These are phyloP conservation scores for Apostasia shenzhenica DNA, from an alignment of 106 monocot genomes.

Conservation along the genomic window DNA sequence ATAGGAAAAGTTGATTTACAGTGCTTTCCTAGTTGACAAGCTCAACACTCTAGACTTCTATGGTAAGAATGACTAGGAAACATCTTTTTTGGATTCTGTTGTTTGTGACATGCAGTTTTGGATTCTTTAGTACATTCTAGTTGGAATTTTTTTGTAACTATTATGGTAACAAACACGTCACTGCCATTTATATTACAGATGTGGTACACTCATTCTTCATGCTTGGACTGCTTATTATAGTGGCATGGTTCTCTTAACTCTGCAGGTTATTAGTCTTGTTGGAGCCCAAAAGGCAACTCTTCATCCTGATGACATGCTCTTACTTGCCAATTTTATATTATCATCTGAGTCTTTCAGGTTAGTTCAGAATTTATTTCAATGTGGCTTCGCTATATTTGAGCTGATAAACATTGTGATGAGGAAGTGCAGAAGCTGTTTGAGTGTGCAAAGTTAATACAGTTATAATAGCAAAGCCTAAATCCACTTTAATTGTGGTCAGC, in stretches of 20 bases:
- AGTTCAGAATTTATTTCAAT: background rate
- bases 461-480: too few species aligned
- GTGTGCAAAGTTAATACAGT: too few species aligned
- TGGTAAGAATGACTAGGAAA: too few species aligned
- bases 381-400: background rate
- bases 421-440: too few species aligned
- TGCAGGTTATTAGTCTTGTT: conserved; percentile 92
- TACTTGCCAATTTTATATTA: conserved; percentile 87
- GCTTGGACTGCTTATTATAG: background rate
- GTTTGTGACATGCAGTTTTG: background rate
- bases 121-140: background rate
- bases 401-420: too few species aligned
- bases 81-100: too few species aligned
- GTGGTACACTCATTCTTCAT: background rate
- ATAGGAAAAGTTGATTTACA: too few species aligned
- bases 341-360: conserved; percentile 97
- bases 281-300: conserved; percentile 96
- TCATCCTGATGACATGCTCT: conserved; percentile 97
- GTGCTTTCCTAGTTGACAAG: too few species aligned
- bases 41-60: too few species aligned
- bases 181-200: background rate
- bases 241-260: conserved; percentile 7
- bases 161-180: background rate
- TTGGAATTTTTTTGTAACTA: background rate
- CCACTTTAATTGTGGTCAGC: too few species aligned